Percentiles rank a stretch among this genome's conserved stretches.
Conservation (phyloP, 2,329 filamentous ascomycete species). For the Fusarium odoratissimum region DNA sequence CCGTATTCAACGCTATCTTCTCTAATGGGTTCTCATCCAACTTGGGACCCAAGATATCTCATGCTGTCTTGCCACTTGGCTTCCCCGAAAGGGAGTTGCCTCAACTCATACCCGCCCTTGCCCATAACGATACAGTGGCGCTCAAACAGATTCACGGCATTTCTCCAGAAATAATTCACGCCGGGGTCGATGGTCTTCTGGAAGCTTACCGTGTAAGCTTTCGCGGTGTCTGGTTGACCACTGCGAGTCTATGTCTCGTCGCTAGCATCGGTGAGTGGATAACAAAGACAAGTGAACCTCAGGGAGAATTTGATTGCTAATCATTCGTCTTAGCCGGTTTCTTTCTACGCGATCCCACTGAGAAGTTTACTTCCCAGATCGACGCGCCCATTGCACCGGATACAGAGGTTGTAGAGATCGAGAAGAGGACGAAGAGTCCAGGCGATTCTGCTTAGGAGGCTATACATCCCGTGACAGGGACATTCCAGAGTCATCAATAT, state of each 20-base stretch:
- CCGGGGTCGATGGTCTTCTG: not conserved
- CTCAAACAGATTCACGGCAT: accelerated
- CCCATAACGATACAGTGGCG: not conserved
- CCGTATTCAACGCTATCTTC: not conserved
- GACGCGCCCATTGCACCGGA: not conserved
- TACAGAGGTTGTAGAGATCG: not conserved
- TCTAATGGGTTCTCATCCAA: not conserved
- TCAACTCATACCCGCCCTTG: not conserved
- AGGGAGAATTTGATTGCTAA: not conserved
- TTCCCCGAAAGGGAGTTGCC: not conserved
- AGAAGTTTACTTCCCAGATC: not conserved
- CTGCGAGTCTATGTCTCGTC: not conserved
- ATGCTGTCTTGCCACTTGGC: not conserved
- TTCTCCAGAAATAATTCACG: not conserved
- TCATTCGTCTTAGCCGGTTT: accelerated
- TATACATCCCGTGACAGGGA: accelerated
- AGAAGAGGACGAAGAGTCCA: not conserved
- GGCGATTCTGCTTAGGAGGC: not conserved
- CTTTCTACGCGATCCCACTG: not conserved
- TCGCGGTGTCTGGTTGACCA: not conserved
- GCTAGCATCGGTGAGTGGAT: not conserved
- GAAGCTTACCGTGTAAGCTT: constrained; percentile 1
- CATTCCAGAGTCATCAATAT: accelerated
- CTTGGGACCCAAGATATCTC: not conserved
- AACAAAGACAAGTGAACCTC: accelerated